Evolutionary conservation across 164 flowering plant genomes (phyloP).

Genomic region (Tetracentron sinense): DNA sequence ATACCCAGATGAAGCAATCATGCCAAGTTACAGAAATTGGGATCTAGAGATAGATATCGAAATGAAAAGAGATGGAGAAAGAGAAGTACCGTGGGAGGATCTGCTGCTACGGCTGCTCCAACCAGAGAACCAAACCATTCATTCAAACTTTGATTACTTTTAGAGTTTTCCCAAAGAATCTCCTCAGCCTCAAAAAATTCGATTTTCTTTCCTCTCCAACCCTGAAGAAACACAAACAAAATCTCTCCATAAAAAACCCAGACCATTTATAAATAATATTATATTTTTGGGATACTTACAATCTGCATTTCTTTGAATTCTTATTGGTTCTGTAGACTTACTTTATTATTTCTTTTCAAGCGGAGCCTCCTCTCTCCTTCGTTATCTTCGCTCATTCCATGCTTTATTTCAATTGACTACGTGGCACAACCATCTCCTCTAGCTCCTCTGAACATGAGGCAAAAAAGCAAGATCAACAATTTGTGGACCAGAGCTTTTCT

Average conservation of each 20-base stretch:
- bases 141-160: slow-evolving; percentile 17
- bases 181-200: slow-evolving; percentile 33
- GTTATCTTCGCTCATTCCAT: slow-evolving; percentile 24
- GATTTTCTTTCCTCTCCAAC: no score
- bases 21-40: not conserved
- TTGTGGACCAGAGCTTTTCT: slow-evolving; percentile 9
- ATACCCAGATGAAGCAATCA: not conserved
- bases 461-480: not conserved
- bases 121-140: slow-evolving; percentile 39
- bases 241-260: slow-evolving; percentile 11
- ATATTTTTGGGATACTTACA: not conserved
- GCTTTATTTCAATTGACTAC: slow-evolving; percentile 29
- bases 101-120: slow-evolving; percentile 17
- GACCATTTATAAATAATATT: not conserved
- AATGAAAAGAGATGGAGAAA: slow-evolving; percentile 2
- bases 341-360: slow-evolving; percentile 1
- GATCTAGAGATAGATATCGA: not conserved
- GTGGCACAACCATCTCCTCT: slow-evolving; percentile 44
- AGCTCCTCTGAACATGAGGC: not conserved
- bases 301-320: no score
- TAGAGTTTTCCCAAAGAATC: slow-evolving; percentile 13
- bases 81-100: slow-evolving; percentile 23
- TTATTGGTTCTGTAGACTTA: not conserved
- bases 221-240: slow-evolving; percentile 5
- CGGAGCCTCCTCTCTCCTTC: not conserved